These are phyloP conservation scores for Graphilbum fragrans DNA, from an alignment of 2,329 filamentous ascomycete species.

Conservation along the genomic window DNA sequence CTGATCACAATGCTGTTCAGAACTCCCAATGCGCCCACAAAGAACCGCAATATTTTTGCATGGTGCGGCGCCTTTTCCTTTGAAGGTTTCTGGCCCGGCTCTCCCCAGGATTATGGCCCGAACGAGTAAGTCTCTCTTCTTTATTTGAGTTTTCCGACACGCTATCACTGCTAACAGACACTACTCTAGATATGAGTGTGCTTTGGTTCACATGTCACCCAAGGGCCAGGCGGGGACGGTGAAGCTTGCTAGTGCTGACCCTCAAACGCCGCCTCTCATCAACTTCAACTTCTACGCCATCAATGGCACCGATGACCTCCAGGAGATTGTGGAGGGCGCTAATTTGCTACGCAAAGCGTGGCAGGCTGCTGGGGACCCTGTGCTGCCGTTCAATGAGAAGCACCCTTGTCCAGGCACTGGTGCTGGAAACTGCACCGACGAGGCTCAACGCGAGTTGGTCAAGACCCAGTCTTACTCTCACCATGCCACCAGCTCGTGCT, in stretches of 20 bases:
- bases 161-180: not conserved
- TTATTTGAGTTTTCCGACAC: not conserved
- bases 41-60: conserved; percentile 10
- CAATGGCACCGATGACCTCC: conserved; percentile 9
- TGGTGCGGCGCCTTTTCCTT: conserved; percentile 11
- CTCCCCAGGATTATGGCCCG: conserved; percentile 8
- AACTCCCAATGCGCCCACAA: conserved; percentile 6
- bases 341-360: conserved; percentile 9
- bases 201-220: conserved; percentile 9
- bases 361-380: conserved; percentile 5
- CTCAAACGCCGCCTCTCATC: conserved; percentile 51
- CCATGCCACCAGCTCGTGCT: conserved; percentile 38
- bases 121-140: too few species aligned
- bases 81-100: conserved; percentile 13
- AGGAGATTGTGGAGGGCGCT: conserved; percentile 10
- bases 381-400: conserved; percentile 10
- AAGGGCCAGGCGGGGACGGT: conserved; percentile 41
- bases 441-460: conserved; percentile 9
- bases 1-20: conserved; percentile 9
- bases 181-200: conserved; percentile 5
- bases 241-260: conserved; percentile 45
- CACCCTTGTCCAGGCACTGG: conserved; percentile 7
- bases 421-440: conserved; percentile 10
- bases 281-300: conserved; percentile 47
- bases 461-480: conserved; percentile 35